These are phyloP conservation scores for Psilocybe subaeruginosa DNA, from an alignment of 768 basidiomycete genomes.

Conservation along the genomic window DNA sequence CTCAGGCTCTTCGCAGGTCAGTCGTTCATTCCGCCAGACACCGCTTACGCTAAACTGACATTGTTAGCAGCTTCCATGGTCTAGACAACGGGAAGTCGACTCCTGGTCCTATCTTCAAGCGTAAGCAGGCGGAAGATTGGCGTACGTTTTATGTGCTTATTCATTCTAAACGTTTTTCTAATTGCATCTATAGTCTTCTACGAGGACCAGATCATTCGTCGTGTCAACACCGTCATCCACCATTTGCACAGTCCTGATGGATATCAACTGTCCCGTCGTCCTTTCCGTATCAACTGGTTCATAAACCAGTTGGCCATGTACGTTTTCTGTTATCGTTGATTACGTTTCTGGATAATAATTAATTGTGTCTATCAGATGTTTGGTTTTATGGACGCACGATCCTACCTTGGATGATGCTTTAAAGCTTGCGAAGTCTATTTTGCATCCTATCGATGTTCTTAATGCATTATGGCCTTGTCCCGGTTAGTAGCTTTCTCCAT, in stretches of 20 bases:
- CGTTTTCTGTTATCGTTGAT: conserved; percentile 19
- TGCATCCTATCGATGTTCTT: conserved; percentile 66
- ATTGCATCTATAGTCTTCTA: conserved; percentile 54
- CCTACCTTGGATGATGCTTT: conserved; percentile 58
- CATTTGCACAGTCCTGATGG: conserved; percentile 53
- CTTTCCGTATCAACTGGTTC: conserved; percentile 76
- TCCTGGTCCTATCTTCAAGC: conserved; percentile 60
- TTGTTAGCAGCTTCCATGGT: conserved; percentile 46
- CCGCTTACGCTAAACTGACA: background rate
- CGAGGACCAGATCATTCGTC: conserved; percentile 66
- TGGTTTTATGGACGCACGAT: conserved; percentile 70
- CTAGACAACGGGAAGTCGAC: conserved; percentile 41
- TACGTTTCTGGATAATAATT: no score
- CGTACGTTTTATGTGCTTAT: conserved; percentile 46
- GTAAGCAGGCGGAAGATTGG: conserved; percentile 79
- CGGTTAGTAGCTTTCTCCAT: conserved; percentile 30
- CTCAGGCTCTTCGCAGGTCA: conserved; percentile 67
- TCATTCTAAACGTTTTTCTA: background rate
- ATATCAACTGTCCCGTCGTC: conserved; percentile 64
- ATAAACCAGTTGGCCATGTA: conserved; percentile 67
- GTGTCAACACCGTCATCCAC: conserved; percentile 56
- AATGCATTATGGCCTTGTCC: conserved; percentile 70
- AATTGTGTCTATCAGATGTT: conserved; percentile 44
- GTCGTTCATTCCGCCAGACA: conserved; percentile 24
- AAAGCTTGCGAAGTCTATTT: conserved; percentile 66